Evolutionary conservation across 2,329 filamentous ascomycete genomes (phyloP), one percentile per base, ranked within the genome.

Genomic region (Xylariales sp.): DNA sequence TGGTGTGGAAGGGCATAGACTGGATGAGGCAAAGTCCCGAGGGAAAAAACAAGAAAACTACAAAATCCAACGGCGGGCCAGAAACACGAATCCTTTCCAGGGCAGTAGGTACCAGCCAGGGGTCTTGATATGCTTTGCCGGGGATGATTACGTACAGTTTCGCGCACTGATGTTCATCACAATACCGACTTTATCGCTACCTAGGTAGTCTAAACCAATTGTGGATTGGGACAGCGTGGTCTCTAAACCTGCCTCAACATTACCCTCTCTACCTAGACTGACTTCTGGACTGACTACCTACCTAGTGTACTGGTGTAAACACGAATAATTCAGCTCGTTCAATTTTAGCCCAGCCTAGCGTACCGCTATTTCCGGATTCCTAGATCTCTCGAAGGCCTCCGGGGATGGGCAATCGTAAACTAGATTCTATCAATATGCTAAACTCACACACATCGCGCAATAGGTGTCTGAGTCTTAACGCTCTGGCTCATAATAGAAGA

Each of bases 71-170:
- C 56, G 53, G 56, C 36, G 49, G 9, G 32, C 57, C 50, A 56
- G 46, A 54, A 59, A 69, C 61, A 65, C 64, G 61, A 68, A 58
- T 69, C 64, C 50, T 57, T 52, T 48, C 60, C 56, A 23, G 23
- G 1, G 23, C 23, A 23, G 23, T 23, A 23, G 23, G 23, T 23
- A 23, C 23, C 23, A 23, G 23, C 23, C 23, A 55, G 56, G 67
- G 55, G 36, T 64, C 41, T 6, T 49, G 48, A 54, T 65, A 65
- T 65, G 62, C 41, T 56, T 50, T 60, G 54, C 59, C 43, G 45
- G 34, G 28, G 43, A 36, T 48, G 23, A 56, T 64, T 63, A 52
- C 55, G 32, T 41, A 54, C 32, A 63, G 58, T 45, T 30, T 56
- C 18, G 55, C 55, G 50, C 55, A 59, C 60, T 39, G 36, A 65